Base-by-base conservation (phyloP, 371 early-diverging fungal species). In the Zychaea mexicana region DNA sequence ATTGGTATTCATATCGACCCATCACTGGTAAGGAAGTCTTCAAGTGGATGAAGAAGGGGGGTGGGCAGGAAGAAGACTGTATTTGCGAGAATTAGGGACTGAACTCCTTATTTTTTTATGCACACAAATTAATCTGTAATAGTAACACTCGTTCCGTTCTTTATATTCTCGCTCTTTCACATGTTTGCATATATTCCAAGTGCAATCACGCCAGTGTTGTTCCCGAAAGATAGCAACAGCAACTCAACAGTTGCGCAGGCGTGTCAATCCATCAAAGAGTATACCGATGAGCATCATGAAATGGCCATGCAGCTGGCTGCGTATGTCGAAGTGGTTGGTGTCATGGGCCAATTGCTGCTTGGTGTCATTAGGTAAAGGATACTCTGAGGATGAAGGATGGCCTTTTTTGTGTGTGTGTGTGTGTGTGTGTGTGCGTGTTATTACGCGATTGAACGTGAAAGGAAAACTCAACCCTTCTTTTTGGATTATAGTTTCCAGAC, bases 121-220 rank as follows among this genome's bases (percentile, higher is more conserved):
- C n/a, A n/a, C 17, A 42, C 13, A 60, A 52, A 21, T 17, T 15
- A 27, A 28, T 28, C 7, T 17, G 26, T 17, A 55, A 19, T 75
- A 91, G 94, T 92, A 24, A 85, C 92, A 12, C 72, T 96, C 58
- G 62, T 94, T 52, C 96, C 96, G 6, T 96, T 87, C 58, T 84
- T 81, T 13, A 82, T 88, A 61, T 95, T 92, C 67, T 94, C 96
- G 4, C 66, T 91, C 61, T 92, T 95, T 76, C 95, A 96, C 70
- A 78, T 85, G 6, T 64, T 92, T 33, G 85, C 83, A 62, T 96
- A 90, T 71, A 69, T 85, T 12, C 84, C 89, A 54, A 81, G 84
- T 26, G 84, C 86, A 36, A 46, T 94, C 55, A 63, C 93, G 4
- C 91, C 90, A 10, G 67, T 76, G 12, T 59, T 92, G 45, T 74